Evolutionary conservation across 371 early-diverging fungal genomes (phyloP).

Genomic region (Batrachochytrium dendrobatidis): DNA sequence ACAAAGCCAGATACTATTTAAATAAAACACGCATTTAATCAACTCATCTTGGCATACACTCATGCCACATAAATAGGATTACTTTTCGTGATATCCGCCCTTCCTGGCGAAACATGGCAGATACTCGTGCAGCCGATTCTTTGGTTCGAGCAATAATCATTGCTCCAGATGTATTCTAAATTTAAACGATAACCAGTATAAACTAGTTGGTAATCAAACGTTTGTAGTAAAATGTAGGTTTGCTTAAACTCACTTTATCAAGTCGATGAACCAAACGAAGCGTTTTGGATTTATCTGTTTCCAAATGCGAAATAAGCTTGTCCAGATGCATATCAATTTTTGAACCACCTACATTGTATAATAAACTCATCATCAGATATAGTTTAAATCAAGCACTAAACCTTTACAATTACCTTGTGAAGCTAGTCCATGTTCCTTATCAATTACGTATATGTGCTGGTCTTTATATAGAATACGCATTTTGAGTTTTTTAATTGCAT

Average conservation of each 20-base stretch:
- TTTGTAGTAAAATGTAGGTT: too few species aligned
- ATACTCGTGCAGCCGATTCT: constrained; percentile 29
- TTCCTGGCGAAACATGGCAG: not conserved
- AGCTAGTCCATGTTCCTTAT: constrained; percentile 44
- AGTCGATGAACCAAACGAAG: constrained; percentile 50
- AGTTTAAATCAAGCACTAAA: not conserved
- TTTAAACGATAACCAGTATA: not conserved
- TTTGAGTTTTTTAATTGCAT: not conserved
- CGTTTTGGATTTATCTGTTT: constrained; percentile 13
- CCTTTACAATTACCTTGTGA: constrained; percentile 25
- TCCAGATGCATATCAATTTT: constrained; percentile 22
- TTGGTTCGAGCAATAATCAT: constrained; percentile 44
- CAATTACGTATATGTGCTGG: constrained; percentile 35
- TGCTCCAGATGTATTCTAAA: constrained; percentile 42
- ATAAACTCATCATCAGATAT: too few species aligned
- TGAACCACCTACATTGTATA: constrained; percentile 18
- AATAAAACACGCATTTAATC: not conserved
- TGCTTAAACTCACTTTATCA: constrained; percentile 30
- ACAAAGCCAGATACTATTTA: not conserved
- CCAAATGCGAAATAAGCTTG: constrained; percentile 9
- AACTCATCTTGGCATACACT: not conserved
- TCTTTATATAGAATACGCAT: constrained; percentile 32
- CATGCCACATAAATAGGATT: not conserved
- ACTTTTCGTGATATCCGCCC: not conserved
- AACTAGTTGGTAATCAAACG: too few species aligned